Conservation (phyloP, 2,329 filamentous ascomycete species). For the Shiraia sp. region DNA sequence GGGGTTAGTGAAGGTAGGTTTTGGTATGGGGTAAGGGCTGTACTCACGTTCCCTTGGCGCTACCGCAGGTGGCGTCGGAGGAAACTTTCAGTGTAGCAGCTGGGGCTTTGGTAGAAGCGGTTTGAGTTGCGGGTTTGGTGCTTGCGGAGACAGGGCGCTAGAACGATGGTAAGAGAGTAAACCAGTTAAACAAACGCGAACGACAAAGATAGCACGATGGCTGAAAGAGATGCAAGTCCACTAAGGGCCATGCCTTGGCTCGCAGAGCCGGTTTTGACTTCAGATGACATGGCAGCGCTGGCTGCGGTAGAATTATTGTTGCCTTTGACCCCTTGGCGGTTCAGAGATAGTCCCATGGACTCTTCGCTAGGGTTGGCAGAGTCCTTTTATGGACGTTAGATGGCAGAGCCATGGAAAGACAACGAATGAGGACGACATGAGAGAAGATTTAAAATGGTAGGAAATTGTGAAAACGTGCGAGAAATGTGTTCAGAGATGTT, state of each 20-base stretch:
- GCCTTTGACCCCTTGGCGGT: constrained; percentile 3
- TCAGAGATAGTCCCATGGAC: not conserved
- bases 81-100: constrained; percentile 36
- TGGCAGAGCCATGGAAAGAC: constrained; percentile 14
- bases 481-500: constrained; percentile 2
- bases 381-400: constrained; percentile 16
- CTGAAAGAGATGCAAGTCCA: constrained; percentile 5
- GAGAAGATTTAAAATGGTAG: constrained; percentile 2
- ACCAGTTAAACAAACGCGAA: constrained; percentile 6
- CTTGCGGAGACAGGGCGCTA: constrained; percentile 7
- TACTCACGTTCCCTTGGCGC: constrained; percentile 36
- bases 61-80: constrained; percentile 49
- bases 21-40: too few species aligned
- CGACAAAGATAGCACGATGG: constrained; percentile 5
- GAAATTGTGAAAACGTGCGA: not conserved
- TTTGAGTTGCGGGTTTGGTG: constrained; percentile 1
- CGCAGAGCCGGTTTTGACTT: constrained; percentile 2
- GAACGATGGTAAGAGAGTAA: constrained; percentile 5
- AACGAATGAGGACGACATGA: constrained; percentile 10
- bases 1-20: constrained; percentile 1
- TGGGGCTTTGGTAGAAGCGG: constrained; percentile 17
- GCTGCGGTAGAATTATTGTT: not conserved
- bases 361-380: constrained; percentile 9
- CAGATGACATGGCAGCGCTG: constrained; percentile 1
- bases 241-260: constrained; percentile 3